Conservation (phyloP, 2,329 filamentous ascomycete genomes). For the Pleomassaria siparia region DNA sequence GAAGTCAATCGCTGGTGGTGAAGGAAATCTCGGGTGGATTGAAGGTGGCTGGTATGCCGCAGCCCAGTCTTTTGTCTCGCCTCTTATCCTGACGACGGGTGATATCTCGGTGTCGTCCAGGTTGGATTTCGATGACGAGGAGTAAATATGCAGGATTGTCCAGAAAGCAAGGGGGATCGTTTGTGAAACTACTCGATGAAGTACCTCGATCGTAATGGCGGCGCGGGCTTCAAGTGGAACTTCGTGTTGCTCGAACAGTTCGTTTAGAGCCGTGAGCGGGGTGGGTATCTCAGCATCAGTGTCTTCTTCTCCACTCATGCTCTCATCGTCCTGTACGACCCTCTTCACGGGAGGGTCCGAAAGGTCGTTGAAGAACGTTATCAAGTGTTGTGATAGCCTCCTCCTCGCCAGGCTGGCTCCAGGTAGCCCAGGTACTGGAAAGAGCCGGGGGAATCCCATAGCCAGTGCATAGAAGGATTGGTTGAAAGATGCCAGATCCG, state of each 20-base stretch:
- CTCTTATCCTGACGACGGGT: constrained; percentile 26
- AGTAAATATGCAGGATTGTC: constrained; percentile 34
- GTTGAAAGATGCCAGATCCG: constrained; percentile 60
- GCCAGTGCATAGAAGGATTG: constrained; percentile 56
- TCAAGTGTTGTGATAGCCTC: constrained; percentile 31
- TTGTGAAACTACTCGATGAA: constrained; percentile 32
- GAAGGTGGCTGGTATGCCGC: constrained; percentile 37
- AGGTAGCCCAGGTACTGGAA: constrained; percentile 53
- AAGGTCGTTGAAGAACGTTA: constrained; percentile 28
- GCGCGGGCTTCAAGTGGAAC: constrained; percentile 30
- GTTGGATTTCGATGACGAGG: constrained; percentile 11
- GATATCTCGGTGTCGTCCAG: not conserved
- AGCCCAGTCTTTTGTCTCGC: constrained; percentile 33
- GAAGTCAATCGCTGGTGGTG: constrained; percentile 36
- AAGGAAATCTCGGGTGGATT: constrained; percentile 39
- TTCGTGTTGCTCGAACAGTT: constrained; percentile 31
- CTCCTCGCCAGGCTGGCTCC: constrained; percentile 37
- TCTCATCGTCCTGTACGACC: constrained; percentile 34
- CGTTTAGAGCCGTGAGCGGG: constrained; percentile 33
- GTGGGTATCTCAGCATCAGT: constrained; percentile 37
- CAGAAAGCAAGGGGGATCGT: constrained; percentile 37
- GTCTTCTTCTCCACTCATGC: constrained; percentile 33
- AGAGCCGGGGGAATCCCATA: constrained; percentile 58
- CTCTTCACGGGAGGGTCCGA: constrained; percentile 29
- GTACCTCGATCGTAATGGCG: constrained; percentile 29